phyloP scores from a whole-genome alignment of 1,139 yeast genomes.

The Tardiomyces digboiensis region DNA sequence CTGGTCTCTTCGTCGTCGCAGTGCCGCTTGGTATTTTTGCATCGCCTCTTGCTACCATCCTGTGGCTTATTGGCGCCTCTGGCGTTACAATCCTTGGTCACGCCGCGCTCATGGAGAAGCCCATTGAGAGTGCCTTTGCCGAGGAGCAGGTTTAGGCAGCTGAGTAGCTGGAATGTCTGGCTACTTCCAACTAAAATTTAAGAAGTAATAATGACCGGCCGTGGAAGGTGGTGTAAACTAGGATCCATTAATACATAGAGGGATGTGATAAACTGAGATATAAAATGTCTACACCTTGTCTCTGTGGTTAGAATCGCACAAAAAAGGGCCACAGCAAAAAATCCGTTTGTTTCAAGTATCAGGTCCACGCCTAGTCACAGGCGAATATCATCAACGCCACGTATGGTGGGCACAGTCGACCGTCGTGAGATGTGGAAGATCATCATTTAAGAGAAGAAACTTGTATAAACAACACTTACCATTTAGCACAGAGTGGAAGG shows the following conservation, averaged over 20 bases:
- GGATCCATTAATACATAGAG: too few relatives aligned
- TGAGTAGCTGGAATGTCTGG: too few relatives aligned
- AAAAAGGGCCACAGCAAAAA: too few relatives aligned
- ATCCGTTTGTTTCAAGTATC: constrained; percentile 33
- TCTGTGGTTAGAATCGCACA: too few relatives aligned
- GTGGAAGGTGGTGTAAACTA: too few relatives aligned
- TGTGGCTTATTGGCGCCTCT: constrained; percentile 97
- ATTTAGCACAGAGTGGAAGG: constrained; percentile 1
- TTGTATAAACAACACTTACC: constrained; percentile 1
- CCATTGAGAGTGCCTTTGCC: constrained; percentile 94
- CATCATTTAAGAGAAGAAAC: constrained; percentile 46
- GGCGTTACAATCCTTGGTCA: constrained; percentile 82
- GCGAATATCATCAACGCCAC: constrained; percentile 90
- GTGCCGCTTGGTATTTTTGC: constrained; percentile 90
- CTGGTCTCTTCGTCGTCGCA: constrained; percentile 58
- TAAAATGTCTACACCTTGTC: too few relatives aligned
- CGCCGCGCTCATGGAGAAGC: constrained; percentile 93
- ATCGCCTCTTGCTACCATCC: constrained; percentile 83
- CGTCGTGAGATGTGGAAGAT: constrained; percentile 98
- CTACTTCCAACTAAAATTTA: too few relatives aligned
- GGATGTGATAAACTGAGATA: too few relatives aligned
- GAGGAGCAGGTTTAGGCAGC: constrained; percentile 63
- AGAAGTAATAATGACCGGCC: too few relatives aligned
- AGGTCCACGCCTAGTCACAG: constrained; percentile 99
- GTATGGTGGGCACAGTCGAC: constrained; percentile 94